Conservation (phyloP, 2,329 filamentous ascomycete genomes). For the Fusarium graminum region DNA sequence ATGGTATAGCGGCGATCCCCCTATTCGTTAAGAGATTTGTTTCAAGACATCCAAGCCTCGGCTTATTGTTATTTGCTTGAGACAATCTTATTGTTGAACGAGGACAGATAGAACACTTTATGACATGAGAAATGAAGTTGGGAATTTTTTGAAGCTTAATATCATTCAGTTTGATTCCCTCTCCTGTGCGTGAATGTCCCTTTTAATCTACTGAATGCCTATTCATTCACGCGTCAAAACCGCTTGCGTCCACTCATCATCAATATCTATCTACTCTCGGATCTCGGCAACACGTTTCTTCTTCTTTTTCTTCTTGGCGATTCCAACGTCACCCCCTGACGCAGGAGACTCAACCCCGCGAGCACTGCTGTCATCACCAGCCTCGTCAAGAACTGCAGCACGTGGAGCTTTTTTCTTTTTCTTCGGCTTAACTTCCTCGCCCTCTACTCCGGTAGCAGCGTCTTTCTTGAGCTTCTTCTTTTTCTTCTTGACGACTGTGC, state of each 20-base stretch:
- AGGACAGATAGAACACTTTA: slow-evolving; percentile 10
- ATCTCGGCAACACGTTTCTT: slow-evolving; percentile 54
- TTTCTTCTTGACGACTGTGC: slow-evolving; percentile 76
- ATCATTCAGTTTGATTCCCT: slow-evolving; percentile 29
- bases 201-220: slow-evolving; percentile 25
- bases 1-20: slow-evolving; percentile 47
- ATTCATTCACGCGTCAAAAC: not conserved
- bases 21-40: slow-evolving; percentile 40
- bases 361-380: slow-evolving; percentile 39
- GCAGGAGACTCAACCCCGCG: slow-evolving; percentile 36
- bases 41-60: slow-evolving; percentile 24
- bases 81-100: slow-evolving; percentile 7
- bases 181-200: slow-evolving; percentile 24
- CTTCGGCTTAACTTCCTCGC: slow-evolving; percentile 38
- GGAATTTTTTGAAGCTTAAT: slow-evolving; percentile 13
- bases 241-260: not conserved
- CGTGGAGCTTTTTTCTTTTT: slow-evolving; percentile 52
- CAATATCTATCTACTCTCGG: slow-evolving; percentile 36
- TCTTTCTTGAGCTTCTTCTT: slow-evolving; percentile 64
- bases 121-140: slow-evolving; percentile 9
- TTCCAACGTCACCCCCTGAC: slow-evolving; percentile 47
- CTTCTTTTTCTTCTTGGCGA: slow-evolving; percentile 65
- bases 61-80: slow-evolving; percentile 6
- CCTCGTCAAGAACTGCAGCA: slow-evolving; percentile 29
- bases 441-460: slow-evolving; percentile 23